Percentiles rank a stretch among this genome's conserved stretches.
Conservation (phyloP, 2,329 filamentous ascomycete species). For the Celoporthe dispersa region DNA sequence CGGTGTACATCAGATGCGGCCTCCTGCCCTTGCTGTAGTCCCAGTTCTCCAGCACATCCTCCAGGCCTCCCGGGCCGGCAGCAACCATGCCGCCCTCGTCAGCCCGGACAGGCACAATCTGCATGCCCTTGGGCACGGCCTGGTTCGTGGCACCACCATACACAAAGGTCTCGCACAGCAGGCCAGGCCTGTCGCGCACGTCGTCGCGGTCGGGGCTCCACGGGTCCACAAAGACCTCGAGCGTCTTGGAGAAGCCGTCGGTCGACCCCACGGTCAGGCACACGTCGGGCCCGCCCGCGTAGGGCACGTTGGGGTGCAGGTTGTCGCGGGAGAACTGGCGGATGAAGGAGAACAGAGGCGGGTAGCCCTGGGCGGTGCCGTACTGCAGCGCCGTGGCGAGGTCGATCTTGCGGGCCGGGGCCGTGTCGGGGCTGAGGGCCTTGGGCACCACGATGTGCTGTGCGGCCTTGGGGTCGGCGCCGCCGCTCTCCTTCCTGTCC, state of each 20-base stretch:
- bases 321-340: conserved; percentile 77
- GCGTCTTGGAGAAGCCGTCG: conserved; percentile 79
- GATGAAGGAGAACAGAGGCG: conserved; percentile 76
- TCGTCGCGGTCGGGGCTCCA: conserved; percentile 74
- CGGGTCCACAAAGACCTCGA: conserved; percentile 76
- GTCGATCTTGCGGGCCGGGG: conserved; percentile 75
- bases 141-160: conserved; percentile 79
- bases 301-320: conserved; percentile 82
- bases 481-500: conserved; percentile 14
- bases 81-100: conserved; percentile 82
- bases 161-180: conserved; percentile 79
- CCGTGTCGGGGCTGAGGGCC: conserved; percentile 54
- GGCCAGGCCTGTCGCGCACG: conserved; percentile 70
- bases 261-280: conserved; percentile 82
- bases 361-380: conserved; percentile 80
- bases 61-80: conserved; percentile 71
- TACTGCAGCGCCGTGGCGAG: conserved; percentile 85
- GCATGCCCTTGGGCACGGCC: conserved; percentile 69
- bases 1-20: conserved; percentile 86
- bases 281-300: conserved; percentile 75
- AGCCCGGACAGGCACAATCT: conserved; percentile 73
- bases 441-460: conserved; percentile 75
- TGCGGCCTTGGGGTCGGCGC: conserved; percentile 37
- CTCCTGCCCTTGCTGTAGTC: conserved; percentile 73
- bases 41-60: conserved; percentile 83